Evolutionary conservation across 2,329 filamentous ascomycete genomes (phyloP).

Genomic region (Bimuria novae-zelandiae): DNA sequence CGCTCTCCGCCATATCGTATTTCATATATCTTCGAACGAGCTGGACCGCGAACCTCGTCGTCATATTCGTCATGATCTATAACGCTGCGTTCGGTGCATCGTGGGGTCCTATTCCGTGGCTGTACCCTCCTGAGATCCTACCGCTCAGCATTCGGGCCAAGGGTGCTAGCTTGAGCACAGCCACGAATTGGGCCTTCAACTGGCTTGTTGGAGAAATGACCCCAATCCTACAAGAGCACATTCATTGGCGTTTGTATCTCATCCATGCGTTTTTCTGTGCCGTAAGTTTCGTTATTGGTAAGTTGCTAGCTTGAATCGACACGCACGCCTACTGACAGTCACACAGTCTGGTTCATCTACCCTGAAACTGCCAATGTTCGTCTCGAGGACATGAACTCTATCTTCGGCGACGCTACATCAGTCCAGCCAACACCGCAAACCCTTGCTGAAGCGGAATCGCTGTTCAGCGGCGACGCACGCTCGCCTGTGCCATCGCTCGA

Average conservation of each 20-base stretch:
- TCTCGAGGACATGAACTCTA: constrained; percentile 91
- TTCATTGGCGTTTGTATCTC: constrained; percentile 92
- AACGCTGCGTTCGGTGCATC: constrained; percentile 95
- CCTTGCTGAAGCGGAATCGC: constrained; percentile 77
- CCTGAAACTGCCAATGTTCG: constrained; percentile 95
- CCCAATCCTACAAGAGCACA: constrained; percentile 86
- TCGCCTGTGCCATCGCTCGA: constrained; percentile 83
- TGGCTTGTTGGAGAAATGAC: constrained; percentile 97
- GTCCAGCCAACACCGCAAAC: constrained; percentile 78
- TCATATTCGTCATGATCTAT: constrained; percentile 96
- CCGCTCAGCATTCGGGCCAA: constrained; percentile 96
- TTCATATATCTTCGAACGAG: constrained; percentile 87
- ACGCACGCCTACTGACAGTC: constrained; percentile 24
- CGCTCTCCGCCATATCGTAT: constrained; percentile 88
- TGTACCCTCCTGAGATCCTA: constrained; percentile 98
- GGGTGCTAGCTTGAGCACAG: constrained; percentile 93
- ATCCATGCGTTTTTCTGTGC: constrained; percentile 97
- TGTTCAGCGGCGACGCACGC: constrained; percentile 69
- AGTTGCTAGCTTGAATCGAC: constrained; percentile 47
- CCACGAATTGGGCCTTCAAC: constrained; percentile 98
- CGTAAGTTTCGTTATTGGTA: constrained; percentile 93
- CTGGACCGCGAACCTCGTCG: constrained; percentile 80
- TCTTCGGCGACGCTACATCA: constrained; percentile 93
- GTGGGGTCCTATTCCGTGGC: constrained; percentile 98
- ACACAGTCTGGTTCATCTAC: constrained; percentile 90